Base-by-base conservation (phyloP, 805 yeast species). In the Kuraishia ogatae region DNA sequence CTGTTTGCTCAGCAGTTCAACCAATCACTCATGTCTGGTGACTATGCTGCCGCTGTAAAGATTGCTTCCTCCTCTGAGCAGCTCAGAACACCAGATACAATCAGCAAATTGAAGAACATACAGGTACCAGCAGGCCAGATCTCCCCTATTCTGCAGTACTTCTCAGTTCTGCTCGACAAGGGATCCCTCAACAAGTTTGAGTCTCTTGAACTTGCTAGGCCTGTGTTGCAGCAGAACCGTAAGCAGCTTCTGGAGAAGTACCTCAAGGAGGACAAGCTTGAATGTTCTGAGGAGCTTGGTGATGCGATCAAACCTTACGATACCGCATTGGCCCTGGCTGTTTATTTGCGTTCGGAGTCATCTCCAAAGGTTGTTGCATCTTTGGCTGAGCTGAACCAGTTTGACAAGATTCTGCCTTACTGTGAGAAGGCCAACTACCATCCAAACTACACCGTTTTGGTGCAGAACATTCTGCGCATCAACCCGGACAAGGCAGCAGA, bases 401-500 rank as follows among this genome's bases (percentile, higher is more conserved):
- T 90, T 68, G 99, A 92, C 68, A 93, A 92, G 76, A 94, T 94
- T 60, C 72, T 91, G 61, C 97, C 99, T 54, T 94, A 88, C 73
- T 87, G 97, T 72, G 87, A 88, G 71, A 89, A 90, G 74, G 94
- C 87, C 57, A 83, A 84, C 59, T 94, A 87, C 74, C 80, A 82
- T 62, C 97, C 99, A 57, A 96, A 94, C 73, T 94, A 83, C 71
- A 82, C 94, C 52, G 86, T 89, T 57, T 79, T 94, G 73, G 82
- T 94, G 64, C 97, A 96, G 68, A 89, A 89, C 72, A 81, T 94
- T 63, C 84, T 93, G 51, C 85, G 98, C 71, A 83, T 88, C 24
- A 91, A 88, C 69, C 97, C 99, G n/a, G 99, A 94, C 66, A 89
- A 90, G 71, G 99, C 97, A 26, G 89, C 97, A 48, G 99, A 94